Conservation (phyloP, 2,329 filamentous ascomycete genomes). For the Juglanconis juglandina region DNA sequence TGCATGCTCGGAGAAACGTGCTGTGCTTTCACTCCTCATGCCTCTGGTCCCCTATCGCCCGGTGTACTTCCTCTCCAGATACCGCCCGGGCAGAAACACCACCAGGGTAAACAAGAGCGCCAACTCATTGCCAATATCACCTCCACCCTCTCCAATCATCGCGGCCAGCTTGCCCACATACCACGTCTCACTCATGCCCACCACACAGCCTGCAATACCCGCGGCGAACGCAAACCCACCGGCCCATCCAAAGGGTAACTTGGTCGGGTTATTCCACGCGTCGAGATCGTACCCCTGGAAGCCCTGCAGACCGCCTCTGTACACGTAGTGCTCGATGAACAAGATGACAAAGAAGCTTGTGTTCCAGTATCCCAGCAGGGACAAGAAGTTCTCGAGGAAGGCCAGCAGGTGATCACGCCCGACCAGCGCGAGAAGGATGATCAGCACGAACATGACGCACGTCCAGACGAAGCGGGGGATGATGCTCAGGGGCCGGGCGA, state of each 20-base stretch:
- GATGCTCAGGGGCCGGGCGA: slow-evolving; percentile 38
- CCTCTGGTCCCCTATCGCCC: slow-evolving; percentile 30
- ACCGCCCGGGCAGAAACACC: slow-evolving; percentile 44
- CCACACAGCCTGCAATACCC: slow-evolving; percentile 45
- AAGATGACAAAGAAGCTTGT: slow-evolving; percentile 47
- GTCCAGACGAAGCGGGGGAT: slow-evolving; percentile 49
- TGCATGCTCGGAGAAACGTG: not conserved
- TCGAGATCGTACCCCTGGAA: slow-evolving; percentile 45
- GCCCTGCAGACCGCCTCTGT: slow-evolving; percentile 35
- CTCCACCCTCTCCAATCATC: slow-evolving; percentile 41
- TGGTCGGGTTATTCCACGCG: slow-evolving; percentile 42
- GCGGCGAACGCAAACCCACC: slow-evolving; percentile 41
- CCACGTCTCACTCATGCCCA: slow-evolving; percentile 59
- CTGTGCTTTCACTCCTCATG: too few relatives aligned
- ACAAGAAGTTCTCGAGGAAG: slow-evolving; percentile 45
- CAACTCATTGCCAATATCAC: slow-evolving; percentile 51
- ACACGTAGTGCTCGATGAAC: slow-evolving; percentile 45
- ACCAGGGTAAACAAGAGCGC: slow-evolving; percentile 46
- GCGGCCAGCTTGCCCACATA: slow-evolving; percentile 44
- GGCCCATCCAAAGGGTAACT: slow-evolving; percentile 41
- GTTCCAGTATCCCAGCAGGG: slow-evolving; percentile 48
- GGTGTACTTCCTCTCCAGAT: slow-evolving; percentile 44
- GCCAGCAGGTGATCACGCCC: slow-evolving; percentile 39
- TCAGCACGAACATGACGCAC: slow-evolving; percentile 39
- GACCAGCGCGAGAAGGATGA: slow-evolving; percentile 43